These are phyloP conservation scores for Paxillus ammoniavirescens DNA, from an alignment of 768 basidiomycete genomes.

Conservation along the genomic window DNA sequence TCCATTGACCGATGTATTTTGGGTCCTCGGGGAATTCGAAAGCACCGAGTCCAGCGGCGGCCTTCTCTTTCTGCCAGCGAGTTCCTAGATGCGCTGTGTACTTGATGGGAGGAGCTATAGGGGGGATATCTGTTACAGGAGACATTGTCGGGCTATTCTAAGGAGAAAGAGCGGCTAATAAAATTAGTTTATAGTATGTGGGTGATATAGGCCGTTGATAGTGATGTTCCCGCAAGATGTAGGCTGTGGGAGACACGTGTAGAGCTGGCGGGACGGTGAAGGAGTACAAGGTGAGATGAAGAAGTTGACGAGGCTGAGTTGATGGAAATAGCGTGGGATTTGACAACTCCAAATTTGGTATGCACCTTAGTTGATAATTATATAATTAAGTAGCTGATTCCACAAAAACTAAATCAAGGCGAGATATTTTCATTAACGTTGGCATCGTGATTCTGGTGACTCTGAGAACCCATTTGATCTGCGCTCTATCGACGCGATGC, in stretches of 20 bases:
- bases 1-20: slow-evolving; percentile 86
- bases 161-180: background rate
- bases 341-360: too few relatives aligned
- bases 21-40: slow-evolving; percentile 87
- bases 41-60: slow-evolving; percentile 68
- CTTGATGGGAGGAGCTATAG: slow-evolving; percentile 68
- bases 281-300: background rate
- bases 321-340: too few relatives aligned
- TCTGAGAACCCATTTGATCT: slow-evolving; percentile 10
- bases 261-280: slow-evolving; percentile 10
- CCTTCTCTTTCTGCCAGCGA: slow-evolving; percentile 87
- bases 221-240: slow-evolving; percentile 10
- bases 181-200: slow-evolving; percentile 15
- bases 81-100: slow-evolving; percentile 72
- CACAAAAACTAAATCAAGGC: too few relatives aligned
- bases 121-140: slow-evolving; percentile 50
- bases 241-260: background rate
- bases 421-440: too few relatives aligned
- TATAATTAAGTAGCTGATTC: background rate
- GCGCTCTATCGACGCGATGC: slow-evolving; percentile 6
- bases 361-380: background rate
- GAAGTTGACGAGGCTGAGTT: background rate
- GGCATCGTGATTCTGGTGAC: background rate
- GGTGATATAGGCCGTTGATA: slow-evolving; percentile 4
- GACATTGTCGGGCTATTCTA: slow-evolving; percentile 19